Conservation (phyloP, 1,284 basidiomycete genomes). For the Malassezia brasiliensis region DNA sequence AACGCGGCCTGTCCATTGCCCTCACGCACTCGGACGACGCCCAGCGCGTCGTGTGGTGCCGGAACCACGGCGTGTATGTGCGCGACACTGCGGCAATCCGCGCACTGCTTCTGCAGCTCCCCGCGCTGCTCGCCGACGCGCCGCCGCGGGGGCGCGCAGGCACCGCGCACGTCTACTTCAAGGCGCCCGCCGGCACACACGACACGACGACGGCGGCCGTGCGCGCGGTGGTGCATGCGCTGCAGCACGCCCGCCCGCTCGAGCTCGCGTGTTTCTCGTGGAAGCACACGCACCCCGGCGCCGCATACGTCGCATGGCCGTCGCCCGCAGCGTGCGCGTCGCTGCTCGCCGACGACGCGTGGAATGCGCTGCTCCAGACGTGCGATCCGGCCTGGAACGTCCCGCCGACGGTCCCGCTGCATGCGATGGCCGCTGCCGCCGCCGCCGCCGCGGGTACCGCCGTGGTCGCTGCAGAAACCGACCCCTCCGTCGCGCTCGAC, state of each 20-base stretch:
- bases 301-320: neutral
- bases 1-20: neutral
- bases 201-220: neutral
- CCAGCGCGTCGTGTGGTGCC: constrained; percentile 4
- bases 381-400: neutral
- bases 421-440: neutral
- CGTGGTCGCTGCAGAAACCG: neutral
- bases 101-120: neutral
- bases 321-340: neutral
- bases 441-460: neutral
- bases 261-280: constrained; percentile 5
- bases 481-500: neutral
- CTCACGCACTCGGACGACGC: neutral
- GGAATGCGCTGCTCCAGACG: neutral
- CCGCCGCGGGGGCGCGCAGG: neutral
- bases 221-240: neutral
- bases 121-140: neutral
- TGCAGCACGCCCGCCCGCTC: neutral
- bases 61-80: neutral
- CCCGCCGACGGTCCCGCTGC: neutral
- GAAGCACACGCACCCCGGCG: constrained; percentile 1
- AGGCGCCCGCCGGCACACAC: neutral
- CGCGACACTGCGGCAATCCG: neutral
- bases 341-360: neutral
- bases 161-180: neutral